phyloP scores from a whole-genome alignment of 2,329 filamentous ascomycete species.

The Colletotrichum orbiculare region DNA sequence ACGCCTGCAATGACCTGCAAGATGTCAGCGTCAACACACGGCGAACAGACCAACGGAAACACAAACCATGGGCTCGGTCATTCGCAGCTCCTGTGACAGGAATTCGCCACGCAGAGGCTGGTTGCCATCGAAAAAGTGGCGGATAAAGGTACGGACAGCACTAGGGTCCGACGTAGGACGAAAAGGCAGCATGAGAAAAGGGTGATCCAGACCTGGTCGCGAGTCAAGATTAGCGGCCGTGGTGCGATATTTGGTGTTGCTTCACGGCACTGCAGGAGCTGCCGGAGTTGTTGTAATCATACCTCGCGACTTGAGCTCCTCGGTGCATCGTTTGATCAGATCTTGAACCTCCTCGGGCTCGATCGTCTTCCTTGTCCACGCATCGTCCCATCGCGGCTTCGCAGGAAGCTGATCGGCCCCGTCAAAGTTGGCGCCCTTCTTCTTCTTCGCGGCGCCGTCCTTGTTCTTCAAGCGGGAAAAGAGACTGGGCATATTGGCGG shows the following conservation, averaged over 20 bases:
- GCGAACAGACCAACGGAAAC: slow-evolving; percentile 36
- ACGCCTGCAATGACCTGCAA: slow-evolving; percentile 88
- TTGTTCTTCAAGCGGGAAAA: slow-evolving; percentile 79
- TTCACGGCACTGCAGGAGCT: slow-evolving; percentile 34
- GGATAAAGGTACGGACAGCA: slow-evolving; percentile 90
- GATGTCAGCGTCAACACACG: slow-evolving; percentile 27
- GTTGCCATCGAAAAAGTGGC: slow-evolving; percentile 86
- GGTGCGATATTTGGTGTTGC: neutral
- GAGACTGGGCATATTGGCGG: slow-evolving; percentile 63
- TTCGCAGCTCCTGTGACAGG: slow-evolving; percentile 85
- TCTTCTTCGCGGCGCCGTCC: slow-evolving; percentile 73
- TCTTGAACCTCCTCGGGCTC: slow-evolving; percentile 93
- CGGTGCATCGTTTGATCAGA: slow-evolving; percentile 83
- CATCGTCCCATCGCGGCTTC: slow-evolving; percentile 87
- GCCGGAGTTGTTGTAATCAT: slow-evolving; percentile 50
- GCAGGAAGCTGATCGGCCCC: slow-evolving; percentile 64
- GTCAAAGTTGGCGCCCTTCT: slow-evolving; percentile 71
- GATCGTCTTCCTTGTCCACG: slow-evolving; percentile 84
- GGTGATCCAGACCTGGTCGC: slow-evolving; percentile 80
- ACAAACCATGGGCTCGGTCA: slow-evolving; percentile 92
- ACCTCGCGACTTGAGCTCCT: slow-evolving; percentile 96
- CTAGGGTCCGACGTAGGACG: slow-evolving; percentile 92
- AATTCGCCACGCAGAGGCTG: slow-evolving; percentile 74
- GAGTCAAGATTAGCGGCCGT: slow-evolving; percentile 2
- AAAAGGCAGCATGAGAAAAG: slow-evolving; percentile 94